Percentiles rank a stretch among this genome's conserved stretches.
phyloP scores from a whole-genome alignment of 352 stramenopile genomes.

The Elongisporangium undulatum region DNA sequence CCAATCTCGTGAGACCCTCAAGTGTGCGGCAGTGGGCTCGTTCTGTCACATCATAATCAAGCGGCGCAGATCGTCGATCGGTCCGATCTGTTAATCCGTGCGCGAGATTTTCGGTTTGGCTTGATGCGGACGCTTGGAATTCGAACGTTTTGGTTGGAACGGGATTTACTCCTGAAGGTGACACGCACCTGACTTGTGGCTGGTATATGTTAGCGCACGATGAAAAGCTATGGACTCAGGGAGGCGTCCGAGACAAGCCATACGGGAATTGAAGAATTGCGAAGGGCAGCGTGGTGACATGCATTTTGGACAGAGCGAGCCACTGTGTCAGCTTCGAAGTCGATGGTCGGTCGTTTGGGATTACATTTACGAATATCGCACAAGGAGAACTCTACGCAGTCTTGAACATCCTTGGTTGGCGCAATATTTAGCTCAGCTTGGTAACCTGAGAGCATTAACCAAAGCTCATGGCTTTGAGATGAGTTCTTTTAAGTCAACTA shows the following conservation, averaged over 20 bases:
- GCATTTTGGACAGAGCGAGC: neutral
- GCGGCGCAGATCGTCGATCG: neutral
- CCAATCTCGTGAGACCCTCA: neutral
- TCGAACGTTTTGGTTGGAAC: neutral
- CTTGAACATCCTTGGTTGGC: neutral
- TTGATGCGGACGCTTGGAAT: neutral
- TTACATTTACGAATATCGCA: neutral
- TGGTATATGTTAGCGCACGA: neutral
- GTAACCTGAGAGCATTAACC: neutral
- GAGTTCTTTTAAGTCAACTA: neutral
- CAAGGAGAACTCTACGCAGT: neutral
- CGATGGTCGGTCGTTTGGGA: neutral
- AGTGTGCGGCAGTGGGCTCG: neutral
- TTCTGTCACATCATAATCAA: neutral
- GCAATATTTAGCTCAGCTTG: neutral
- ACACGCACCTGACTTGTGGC: neutral
- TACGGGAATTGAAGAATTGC: neutral
- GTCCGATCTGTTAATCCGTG: neutral
- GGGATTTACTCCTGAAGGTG: neutral
- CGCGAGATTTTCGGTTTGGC: neutral
- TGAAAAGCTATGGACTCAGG: neutral
- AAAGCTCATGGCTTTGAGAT: neutral
- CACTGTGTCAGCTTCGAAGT: neutral
- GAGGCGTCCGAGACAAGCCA: neutral
- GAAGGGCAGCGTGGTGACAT: neutral